A percentile compares a stretch with the other conserved stretches of the same genome.
These are phyloP conservation scores for Erigeron philadelphicus DNA, from an alignment of 140 eudicot species.

Conservation along the genomic window DNA sequence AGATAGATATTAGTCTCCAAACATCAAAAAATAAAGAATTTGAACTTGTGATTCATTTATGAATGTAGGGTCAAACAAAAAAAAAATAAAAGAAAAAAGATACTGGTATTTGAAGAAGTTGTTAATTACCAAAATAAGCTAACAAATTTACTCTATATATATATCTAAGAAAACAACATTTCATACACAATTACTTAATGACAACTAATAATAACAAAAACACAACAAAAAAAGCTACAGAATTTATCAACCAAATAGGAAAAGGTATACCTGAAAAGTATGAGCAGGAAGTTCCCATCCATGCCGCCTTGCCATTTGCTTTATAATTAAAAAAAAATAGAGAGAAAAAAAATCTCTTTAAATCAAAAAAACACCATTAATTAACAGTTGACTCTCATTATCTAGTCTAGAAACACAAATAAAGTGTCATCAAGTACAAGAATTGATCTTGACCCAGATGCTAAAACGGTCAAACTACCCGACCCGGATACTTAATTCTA, in stretches of 20 bases:
- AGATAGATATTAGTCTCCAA: too few species aligned
- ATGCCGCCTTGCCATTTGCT: conserved; percentile 67
- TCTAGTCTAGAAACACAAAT: neutral
- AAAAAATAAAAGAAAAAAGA: neutral
- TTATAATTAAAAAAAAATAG: conserved; percentile 14
- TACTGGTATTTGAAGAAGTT: neutral
- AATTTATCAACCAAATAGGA: neutral
- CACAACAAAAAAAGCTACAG: neutral
- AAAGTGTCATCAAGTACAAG: conserved; percentile 5
- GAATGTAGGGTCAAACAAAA: too few species aligned
- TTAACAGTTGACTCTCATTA: conserved; percentile 21
- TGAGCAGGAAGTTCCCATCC: conserved; percentile 95
- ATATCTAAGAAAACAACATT: conserved; percentile 22
- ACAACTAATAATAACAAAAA: too few species aligned
- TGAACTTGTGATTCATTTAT: too few species aligned
- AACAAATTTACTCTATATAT: neutral
- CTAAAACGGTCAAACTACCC: conserved; percentile 24
- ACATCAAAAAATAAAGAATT: neutral
- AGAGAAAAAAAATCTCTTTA: conserved; percentile 7
- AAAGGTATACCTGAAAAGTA: conserved; percentile 53
- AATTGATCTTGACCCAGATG: conserved; percentile 39
- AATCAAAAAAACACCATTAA: conserved; percentile 25
- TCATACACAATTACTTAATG: neutral
- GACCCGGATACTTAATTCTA: conserved; percentile 28
- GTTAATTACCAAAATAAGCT: too few species aligned